These are phyloP conservation scores for Saturnispora galanensis DNA, from an alignment of 805 yeast species.

Conservation along the genomic window DNA sequence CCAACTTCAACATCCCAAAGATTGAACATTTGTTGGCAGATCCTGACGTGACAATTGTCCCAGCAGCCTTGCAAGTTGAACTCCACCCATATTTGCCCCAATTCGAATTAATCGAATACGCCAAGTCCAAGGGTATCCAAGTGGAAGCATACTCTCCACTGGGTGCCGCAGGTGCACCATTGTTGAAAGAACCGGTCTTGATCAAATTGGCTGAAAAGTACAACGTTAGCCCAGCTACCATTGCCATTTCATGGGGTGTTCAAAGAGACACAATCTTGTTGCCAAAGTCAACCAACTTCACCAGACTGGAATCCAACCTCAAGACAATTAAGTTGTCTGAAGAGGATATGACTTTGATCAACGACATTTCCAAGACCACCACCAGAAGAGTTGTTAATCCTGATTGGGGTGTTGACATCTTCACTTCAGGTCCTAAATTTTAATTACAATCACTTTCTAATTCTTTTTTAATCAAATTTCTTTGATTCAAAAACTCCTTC, in stretches of 20 bases:
- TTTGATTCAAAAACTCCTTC: not conserved
- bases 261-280: conserved; percentile 38
- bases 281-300: conserved; percentile 28
- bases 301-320: conserved; percentile 30
- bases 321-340: conserved; percentile 26
- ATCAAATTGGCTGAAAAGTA: conserved; percentile 36
- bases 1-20: conserved; percentile 56
- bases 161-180: conserved; percentile 51
- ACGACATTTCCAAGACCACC: conserved; percentile 5
- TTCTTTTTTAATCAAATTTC: not conserved
- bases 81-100: conserved; percentile 68
- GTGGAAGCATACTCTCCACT: conserved; percentile 76
- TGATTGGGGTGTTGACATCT: conserved; percentile 13
- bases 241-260: conserved; percentile 49
- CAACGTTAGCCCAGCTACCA: conserved; percentile 37
- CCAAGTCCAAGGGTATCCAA: conserved; percentile 42
- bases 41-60: conserved; percentile 42
- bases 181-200: conserved; percentile 36
- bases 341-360: conserved; percentile 29
- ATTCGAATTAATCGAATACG: conserved; percentile 43
- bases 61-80: conserved; percentile 71
- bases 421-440: conserved; percentile 5
- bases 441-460: not conserved
- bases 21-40: conserved; percentile 40
- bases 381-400: conserved; percentile 10